Evolutionary conservation across 805 yeast species (phyloP), one percentile per base, ranked within the genome.

Genomic region (Starmerella vitae): DNA sequence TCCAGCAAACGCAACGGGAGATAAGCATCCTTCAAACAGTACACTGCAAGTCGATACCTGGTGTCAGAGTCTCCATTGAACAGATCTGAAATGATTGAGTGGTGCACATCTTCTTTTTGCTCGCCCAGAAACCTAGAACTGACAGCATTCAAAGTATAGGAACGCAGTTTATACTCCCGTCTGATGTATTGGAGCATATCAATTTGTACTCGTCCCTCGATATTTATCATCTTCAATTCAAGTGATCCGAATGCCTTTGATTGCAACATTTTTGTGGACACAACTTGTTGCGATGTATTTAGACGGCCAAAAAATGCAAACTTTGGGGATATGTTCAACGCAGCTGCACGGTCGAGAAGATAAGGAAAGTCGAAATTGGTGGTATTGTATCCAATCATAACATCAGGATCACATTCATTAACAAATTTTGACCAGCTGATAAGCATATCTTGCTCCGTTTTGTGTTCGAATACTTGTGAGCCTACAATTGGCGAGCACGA

Each of bases 21-120:
- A 53, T 79, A 86, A 0, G 98, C 95, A 66, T 91, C 99, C 53
- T 91, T 91, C 52, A 91, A 65, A 68, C 99, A 91, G 59, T 91
- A 91, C 5, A 91, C 96, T 0, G 99, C 99, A 53, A 91, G 66
- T 45, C 99, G 71, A 60, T 97, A 67, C 63, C 99, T 75, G 0
- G 97, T 81, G 52, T 91, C 97, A 20, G 82, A 70, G 22, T 74
- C 81, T 33, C 97, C 97, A 50, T 86, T 83, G 52, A 91, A 97
- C 40, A 91, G 66, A 38, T 83, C 94, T 0, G 98, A 84, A 59
- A 91, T 91, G 48, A 88, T 88, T 3, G 97, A 83, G 57, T 88
- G 95, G 45, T 86, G 97, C 9, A 91, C 99, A 56, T 91, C 99
- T 62, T 91, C 99, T 54, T 91, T 91, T 53, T 91, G 98, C 54